Conservation (phyloP, 352 stramenopile species). For the Globisporangium irregulare region DNA sequence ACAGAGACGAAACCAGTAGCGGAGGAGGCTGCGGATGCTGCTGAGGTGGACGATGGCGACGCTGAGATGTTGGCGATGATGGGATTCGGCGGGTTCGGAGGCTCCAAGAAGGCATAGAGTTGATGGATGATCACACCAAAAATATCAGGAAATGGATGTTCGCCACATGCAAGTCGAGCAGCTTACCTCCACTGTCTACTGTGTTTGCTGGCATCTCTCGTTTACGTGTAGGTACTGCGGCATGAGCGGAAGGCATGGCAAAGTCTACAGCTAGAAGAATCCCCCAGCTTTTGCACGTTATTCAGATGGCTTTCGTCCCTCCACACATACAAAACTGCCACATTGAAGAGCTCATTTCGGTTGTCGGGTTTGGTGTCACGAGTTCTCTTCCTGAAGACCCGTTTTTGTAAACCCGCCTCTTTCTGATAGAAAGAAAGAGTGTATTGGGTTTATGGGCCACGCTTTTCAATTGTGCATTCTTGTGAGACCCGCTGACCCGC, state of each 20-base stretch:
- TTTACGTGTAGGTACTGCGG: no score
- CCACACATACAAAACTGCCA: no score
- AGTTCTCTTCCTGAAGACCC: not conserved
- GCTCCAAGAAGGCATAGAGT: constrained; percentile 57
- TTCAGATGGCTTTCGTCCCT: no score
- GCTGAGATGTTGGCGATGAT: constrained; percentile 91
- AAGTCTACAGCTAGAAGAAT: no score
- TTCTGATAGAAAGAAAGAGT: no score
- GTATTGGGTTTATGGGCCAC: not conserved
- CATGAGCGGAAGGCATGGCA: no score
- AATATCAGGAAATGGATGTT: not conserved
- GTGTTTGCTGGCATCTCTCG: no score
- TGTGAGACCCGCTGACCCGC: constrained; percentile 8
- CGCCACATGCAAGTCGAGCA: not conserved
- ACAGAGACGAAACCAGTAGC: not conserved
- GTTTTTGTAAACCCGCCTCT: not conserved
- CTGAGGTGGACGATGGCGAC: constrained; percentile 37
- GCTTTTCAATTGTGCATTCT: not conserved
- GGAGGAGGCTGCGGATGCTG: not conserved
- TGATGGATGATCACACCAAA: no score
- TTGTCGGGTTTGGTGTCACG: not conserved
- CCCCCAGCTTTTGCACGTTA: no score
- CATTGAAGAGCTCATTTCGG: no score
- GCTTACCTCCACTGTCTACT: no score
- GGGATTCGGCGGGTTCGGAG: constrained; percentile 86